Evolutionary conservation across 371 early-diverging fungal genomes (phyloP).

Genomic region (Apophysomyces sp.): DNA sequence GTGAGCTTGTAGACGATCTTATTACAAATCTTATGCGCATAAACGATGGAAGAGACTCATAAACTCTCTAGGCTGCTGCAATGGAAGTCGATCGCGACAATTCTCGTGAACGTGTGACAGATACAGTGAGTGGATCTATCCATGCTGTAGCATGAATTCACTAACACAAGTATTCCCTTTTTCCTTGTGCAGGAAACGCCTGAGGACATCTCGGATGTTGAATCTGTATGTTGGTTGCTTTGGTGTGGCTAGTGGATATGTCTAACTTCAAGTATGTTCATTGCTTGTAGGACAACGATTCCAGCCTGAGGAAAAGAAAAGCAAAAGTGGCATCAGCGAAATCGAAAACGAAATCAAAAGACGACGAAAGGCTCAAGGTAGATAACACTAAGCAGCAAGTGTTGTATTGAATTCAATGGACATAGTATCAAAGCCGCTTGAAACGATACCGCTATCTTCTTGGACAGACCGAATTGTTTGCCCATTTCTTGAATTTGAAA

Average conservation of each 20-base stretch:
- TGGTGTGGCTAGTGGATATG: background rate
- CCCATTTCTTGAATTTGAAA: constrained; percentile 66
- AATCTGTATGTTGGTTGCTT: background rate
- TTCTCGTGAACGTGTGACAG: background rate
- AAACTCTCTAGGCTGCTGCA: background rate
- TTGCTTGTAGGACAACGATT: background rate
- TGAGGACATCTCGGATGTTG: background rate
- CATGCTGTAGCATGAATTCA: background rate
- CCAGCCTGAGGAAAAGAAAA: background rate
- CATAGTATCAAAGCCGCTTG: constrained; percentile 41
- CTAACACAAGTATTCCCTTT: background rate
- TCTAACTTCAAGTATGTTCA: background rate
- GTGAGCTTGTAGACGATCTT: background rate
- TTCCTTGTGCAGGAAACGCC: background rate
- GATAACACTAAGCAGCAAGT: background rate
- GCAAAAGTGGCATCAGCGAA: background rate
- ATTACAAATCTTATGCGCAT: background rate
- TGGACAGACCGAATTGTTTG: constrained; percentile 81
- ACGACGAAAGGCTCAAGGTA: background rate
- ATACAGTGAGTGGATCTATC: background rate
- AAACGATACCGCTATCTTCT: constrained; percentile 81
- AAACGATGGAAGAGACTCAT: background rate
- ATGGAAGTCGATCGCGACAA: constrained; percentile 1
- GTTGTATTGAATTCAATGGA: background rate
- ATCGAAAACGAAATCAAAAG: background rate